Evolutionary conservation across 2,329 filamentous ascomycete genomes (phyloP), one percentile per base, ranked within the genome.

Genomic region (Polychaeton citri): DNA sequence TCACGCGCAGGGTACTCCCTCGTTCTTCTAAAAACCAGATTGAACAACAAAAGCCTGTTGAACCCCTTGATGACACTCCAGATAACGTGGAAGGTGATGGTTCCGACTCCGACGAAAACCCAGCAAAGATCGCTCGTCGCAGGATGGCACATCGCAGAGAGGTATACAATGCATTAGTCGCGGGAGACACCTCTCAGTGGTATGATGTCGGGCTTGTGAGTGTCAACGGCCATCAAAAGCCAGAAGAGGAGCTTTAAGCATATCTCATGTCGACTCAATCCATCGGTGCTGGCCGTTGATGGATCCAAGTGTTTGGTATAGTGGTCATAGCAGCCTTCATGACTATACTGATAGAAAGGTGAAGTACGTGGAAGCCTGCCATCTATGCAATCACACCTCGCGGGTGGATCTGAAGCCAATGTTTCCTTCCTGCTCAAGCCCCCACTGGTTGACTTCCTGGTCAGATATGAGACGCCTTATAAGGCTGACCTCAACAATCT

Each of bases 401-500:
- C 50, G 49, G 17, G 53, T 57, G 10, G 43, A 38, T 45, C 49
- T 54, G 40, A 59, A 55, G 5, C 54, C 55, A 34, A 59, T 55
- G 33, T 58, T 58, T 1, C 56, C 55, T 38, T 55, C 49, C 40
- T 53, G 48, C 33, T 51, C 54, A 32, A 59, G 35, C 2, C 55
- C 56, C 54, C 54, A 58, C 43, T 58, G 51, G 34, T 59, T 59
- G 30, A 52, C 43, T 35, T 58, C 54, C 38, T 58, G 55, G 15
- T 49, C 48, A 4, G 44, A 50, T 19, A 59, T 49, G 3, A 64
- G 52, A 41, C 60, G 57, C 38, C 65, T 49, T 37, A 60, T 53
- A 38, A 68, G 38, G 31, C 53, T 54, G n/a, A 65, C 52, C 44
- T 66, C 62, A 21, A 66, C 55, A 39, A 55, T 59, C 40, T 58